Percentiles rank a stretch among this genome's conserved stretches.
Conservation (phyloP, 345 rosid species). For the Durio zibethinus region DNA sequence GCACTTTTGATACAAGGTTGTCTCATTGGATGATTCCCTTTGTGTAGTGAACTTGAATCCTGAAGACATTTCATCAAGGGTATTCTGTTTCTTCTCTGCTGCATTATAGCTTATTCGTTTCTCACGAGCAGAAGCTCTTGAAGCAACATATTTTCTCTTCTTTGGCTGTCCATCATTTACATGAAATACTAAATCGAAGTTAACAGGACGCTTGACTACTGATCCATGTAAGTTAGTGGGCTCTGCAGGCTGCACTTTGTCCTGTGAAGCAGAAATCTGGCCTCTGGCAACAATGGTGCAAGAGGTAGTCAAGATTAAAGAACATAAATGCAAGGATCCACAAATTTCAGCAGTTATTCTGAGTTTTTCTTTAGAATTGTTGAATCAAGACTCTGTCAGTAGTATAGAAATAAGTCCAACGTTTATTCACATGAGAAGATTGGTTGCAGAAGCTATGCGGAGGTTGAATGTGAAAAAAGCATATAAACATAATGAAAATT, state of each 20-base stretch:
- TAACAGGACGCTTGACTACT: slow-evolving; percentile 25
- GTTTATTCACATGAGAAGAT: too few relatives aligned
- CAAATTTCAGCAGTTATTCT: too few relatives aligned
- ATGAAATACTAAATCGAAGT: slow-evolving; percentile 31
- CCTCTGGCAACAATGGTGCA: too few relatives aligned
- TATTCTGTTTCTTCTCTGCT: slow-evolving; percentile 10
- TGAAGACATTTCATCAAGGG: background rate
- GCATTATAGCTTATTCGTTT: slow-evolving; percentile 19
- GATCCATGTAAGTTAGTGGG: slow-evolving; percentile 27
- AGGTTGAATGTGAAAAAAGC: too few relatives aligned
- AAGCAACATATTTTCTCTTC: slow-evolving; percentile 23
- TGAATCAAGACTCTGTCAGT: too few relatives aligned
- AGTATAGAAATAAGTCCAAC: too few relatives aligned
- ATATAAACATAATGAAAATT: too few relatives aligned
- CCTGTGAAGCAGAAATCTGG: too few relatives aligned
- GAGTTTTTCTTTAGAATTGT: too few relatives aligned
- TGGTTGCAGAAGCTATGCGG: too few relatives aligned
- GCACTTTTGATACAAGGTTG: slow-evolving; percentile 29
- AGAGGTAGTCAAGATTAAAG: too few relatives aligned
- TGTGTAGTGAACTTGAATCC: slow-evolving; percentile 20
- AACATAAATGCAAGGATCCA: too few relatives aligned
- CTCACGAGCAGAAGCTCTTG: slow-evolving; percentile 19
- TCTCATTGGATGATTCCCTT: slow-evolving; percentile 21
- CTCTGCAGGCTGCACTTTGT: slow-evolving; percentile 15
- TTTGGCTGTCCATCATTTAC: slow-evolving; percentile 13